Percentiles rank a stretch among this genome's conserved stretches.
Conservation (phyloP, 2,329 filamentous ascomycete genomes). For the Apiospora arundinis region DNA sequence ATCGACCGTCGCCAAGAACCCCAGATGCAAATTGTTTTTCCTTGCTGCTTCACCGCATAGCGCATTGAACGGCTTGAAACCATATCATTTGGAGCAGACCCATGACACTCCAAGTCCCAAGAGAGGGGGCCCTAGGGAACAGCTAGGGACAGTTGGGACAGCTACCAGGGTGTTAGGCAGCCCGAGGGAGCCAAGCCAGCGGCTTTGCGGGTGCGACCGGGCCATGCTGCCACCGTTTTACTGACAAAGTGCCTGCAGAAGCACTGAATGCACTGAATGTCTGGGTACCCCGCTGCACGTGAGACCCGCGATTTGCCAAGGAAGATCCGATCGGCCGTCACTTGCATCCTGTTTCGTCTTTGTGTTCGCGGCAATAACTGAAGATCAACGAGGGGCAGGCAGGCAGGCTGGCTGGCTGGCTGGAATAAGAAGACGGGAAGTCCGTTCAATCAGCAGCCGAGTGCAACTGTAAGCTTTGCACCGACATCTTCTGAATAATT, state of each 20-base stretch:
- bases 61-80: conserved; percentile 11
- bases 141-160: too few species aligned
- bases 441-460: background rate
- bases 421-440: background rate
- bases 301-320: conserved; percentile 2
- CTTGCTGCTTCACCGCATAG: background rate
- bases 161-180: too few species aligned
- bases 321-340: background rate
- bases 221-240: background rate
- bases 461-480: background rate
- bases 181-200: background rate
- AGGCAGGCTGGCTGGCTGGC: background rate
- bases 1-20: background rate
- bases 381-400: background rate
- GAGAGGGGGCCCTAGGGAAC: too few species aligned
- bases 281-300: background rate
- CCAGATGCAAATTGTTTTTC: background rate
- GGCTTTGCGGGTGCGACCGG: background rate
- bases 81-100: background rate
- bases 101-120: background rate
- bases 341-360: background rate
- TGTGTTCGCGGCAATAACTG: background rate
- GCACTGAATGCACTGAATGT: too few species aligned
- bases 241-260: conserved; percentile 5
- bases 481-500: background rate